These are phyloP conservation scores for Chrysanthemum seticuspe DNA, from an alignment of 129 eudicot genomes.

Conservation along the genomic window DNA sequence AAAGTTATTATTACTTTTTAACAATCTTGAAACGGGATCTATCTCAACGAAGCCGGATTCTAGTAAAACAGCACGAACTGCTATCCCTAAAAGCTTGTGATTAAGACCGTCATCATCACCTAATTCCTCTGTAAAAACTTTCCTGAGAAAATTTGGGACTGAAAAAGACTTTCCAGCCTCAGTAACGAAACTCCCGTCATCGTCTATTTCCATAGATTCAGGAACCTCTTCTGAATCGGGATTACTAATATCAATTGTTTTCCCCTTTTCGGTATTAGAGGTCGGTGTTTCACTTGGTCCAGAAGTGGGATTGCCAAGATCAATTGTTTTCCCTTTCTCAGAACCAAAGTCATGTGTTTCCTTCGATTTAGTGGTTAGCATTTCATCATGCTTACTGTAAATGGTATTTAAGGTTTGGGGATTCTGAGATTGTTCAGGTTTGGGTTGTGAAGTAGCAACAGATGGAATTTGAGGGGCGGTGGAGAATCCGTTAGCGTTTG, in stretches of 20 bases:
- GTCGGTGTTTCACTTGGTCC: no score
- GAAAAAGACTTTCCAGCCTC: constrained; percentile 49
- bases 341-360: neutral
- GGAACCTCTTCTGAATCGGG: constrained; percentile 21
- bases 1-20: constrained; percentile 40
- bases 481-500: constrained; percentile 38
- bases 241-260: constrained; percentile 2
- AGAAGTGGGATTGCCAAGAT: neutral
- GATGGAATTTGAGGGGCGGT: constrained; percentile 16
- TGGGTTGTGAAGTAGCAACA: neutral
- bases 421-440: constrained; percentile 16
- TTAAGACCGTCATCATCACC: constrained; percentile 48
- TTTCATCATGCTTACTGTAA: constrained; percentile 22
- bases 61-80: constrained; percentile 73
- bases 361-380: neutral
- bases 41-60: constrained; percentile 76
- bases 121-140: constrained; percentile 57
- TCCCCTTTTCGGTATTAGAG: constrained; percentile 15
- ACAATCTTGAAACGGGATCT: constrained; percentile 36
- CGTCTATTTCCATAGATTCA: constrained; percentile 59
- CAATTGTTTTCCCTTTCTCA: constrained; percentile 11
- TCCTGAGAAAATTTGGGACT: constrained; percentile 63
- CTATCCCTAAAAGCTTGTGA: constrained; percentile 59
- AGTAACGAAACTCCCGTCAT: constrained; percentile 42
- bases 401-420: constrained; percentile 14